A percentile compares a stretch with the other conserved stretches of the same genome.
These are phyloP conservation scores for Lasiodiplodia gonubiensis DNA, from an alignment of 2,329 filamentous ascomycete genomes.

Conservation along the genomic window DNA sequence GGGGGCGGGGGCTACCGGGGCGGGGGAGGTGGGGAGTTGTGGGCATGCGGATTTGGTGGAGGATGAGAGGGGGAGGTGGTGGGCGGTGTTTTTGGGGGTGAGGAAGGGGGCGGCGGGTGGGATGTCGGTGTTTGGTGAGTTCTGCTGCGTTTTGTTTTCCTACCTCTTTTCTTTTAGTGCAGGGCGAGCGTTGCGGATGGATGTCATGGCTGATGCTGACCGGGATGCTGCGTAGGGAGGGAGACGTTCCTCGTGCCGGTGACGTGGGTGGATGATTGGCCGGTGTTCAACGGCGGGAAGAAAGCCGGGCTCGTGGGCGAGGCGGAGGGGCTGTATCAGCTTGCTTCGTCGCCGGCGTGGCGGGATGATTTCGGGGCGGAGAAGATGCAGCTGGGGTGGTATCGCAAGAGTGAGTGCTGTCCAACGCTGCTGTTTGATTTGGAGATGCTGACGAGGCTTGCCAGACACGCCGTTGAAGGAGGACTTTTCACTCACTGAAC, in stretches of 20 bases:
- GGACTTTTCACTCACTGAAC: conserved; percentile 55
- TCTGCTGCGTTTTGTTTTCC: background rate
- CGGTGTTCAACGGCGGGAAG: conserved; percentile 55
- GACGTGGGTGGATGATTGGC: conserved; percentile 60
- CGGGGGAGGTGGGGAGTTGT: conserved; percentile 55
- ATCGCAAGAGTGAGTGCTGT: conserved; percentile 43
- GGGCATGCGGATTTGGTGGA: conserved; percentile 59
- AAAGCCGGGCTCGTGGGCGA: conserved; percentile 48
- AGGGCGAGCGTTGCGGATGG: background rate
- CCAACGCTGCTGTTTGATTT: fast-evolving
- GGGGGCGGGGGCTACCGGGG: conserved; percentile 18
- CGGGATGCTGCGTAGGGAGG: conserved; percentile 42
- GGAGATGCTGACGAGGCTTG: background rate
- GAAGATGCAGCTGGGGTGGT: conserved; percentile 47
- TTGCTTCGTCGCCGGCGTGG: conserved; percentile 36
- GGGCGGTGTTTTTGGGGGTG: conserved; percentile 56
- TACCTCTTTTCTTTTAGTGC: background rate
- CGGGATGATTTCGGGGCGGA: conserved; percentile 46
- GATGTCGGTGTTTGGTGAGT: conserved; percentile 52
- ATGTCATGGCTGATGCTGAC: background rate
- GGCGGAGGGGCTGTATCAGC: conserved; percentile 5
- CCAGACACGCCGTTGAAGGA: conserved; percentile 56
- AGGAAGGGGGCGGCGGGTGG: conserved; percentile 46
- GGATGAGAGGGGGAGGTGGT: conserved; percentile 54
- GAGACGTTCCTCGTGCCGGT: conserved; percentile 60